A percentile compares a stretch with the other conserved stretches of the same genome.
These are phyloP conservation scores for Didymella arachidicola DNA, from an alignment of 2,329 filamentous ascomycete genomes.

Conservation along the genomic window DNA sequence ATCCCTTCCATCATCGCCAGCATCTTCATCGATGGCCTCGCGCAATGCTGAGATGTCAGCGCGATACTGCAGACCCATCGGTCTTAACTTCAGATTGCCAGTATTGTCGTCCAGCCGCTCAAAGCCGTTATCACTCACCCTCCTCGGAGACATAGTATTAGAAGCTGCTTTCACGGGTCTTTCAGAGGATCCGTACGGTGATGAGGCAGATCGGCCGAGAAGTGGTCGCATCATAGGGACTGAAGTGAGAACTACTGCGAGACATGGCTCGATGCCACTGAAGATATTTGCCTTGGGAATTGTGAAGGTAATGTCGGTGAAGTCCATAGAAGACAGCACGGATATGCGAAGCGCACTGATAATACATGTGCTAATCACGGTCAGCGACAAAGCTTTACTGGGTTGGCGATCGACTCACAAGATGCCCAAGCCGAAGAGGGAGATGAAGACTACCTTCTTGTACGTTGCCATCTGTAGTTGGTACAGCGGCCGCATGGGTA, in stretches of 20 bases:
- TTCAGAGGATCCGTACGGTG: not conserved
- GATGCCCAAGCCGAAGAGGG: not conserved
- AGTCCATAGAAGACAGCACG: not conserved
- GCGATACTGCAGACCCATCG: not conserved
- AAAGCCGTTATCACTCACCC: not conserved
- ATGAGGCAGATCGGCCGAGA: not conserved
- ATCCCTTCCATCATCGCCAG: not conserved
- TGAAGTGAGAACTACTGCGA: not conserved
- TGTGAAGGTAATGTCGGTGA: not conserved
- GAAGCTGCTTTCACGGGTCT: not conserved
- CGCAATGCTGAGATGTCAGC: not conserved
- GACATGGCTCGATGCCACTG: constrained; percentile 4
- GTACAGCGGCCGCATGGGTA: not conserved
- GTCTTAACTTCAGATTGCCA: not conserved
- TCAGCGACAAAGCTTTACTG: not conserved
- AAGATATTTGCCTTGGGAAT: not conserved
- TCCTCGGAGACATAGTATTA: not conserved
- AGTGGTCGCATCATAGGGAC: not conserved
- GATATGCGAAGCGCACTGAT: not conserved
- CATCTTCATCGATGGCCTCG: not conserved
- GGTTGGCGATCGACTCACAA: not conserved
- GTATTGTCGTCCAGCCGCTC: not conserved
- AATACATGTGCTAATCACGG: not conserved
- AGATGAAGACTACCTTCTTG: not conserved
- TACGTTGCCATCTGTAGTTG: not conserved